phyloP scores from a whole-genome alignment of 352 stramenopile species.

The Pythium insidiosum region DNA sequence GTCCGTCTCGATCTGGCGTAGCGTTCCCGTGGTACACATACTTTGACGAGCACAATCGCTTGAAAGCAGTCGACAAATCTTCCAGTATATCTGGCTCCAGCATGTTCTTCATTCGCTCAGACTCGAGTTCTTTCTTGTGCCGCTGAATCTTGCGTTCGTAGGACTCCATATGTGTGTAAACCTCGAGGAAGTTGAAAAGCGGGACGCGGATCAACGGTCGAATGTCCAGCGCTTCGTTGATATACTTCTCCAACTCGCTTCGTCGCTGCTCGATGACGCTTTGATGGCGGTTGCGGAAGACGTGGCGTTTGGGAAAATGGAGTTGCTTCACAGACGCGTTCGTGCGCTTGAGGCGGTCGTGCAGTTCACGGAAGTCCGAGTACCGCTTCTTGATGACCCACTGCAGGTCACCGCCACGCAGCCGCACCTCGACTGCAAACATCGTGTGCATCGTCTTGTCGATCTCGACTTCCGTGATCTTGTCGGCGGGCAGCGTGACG shows the following conservation, averaged over 20 bases:
- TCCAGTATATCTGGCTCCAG: conserved; percentile 49
- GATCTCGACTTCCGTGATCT: conserved; percentile 72
- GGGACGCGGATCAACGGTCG: conserved; percentile 70
- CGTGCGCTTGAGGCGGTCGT: conserved; percentile 75
- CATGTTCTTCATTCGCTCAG: conserved; percentile 83
- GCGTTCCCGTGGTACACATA: conserved; percentile 63
- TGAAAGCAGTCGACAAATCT: conserved; percentile 70
- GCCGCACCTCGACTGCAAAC: conserved; percentile 71
- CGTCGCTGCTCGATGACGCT: conserved; percentile 82
- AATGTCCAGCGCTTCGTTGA: conserved; percentile 82
- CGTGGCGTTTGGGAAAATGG: conserved; percentile 80
- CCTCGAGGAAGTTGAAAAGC: conserved; percentile 85
- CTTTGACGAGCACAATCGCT: conserved; percentile 77
- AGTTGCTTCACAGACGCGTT: conserved; percentile 72
- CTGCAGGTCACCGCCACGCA: conserved; percentile 72
- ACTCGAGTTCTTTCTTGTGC: conserved; percentile 84
- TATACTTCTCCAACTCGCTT: conserved; percentile 82
- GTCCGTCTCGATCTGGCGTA: no score
- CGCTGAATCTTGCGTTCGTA: conserved; percentile 80
- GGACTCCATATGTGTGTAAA: conserved; percentile 83
- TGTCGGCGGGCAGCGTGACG: conserved; percentile 55
- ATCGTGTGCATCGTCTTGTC: conserved; percentile 78
- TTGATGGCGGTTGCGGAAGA: conserved; percentile 79
- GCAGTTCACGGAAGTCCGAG: conserved; percentile 83
- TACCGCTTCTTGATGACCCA: conserved; percentile 88